These are phyloP conservation scores for Colletotrichum spinosum DNA, from an alignment of 2,329 filamentous ascomycete genomes.

Conservation along the genomic window DNA sequence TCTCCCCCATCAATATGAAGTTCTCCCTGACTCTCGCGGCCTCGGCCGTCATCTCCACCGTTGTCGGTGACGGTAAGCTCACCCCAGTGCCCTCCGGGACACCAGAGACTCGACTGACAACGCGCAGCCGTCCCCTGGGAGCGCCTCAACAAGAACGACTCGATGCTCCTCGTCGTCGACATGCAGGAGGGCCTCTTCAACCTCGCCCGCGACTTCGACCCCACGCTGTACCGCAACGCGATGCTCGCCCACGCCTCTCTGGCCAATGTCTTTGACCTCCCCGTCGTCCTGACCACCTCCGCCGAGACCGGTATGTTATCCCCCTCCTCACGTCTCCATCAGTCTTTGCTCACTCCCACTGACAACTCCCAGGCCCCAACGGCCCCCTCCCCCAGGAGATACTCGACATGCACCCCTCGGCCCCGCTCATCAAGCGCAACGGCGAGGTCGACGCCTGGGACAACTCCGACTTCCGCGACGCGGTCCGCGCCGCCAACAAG, in stretches of 20 bases:
- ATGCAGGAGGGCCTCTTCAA: conserved; percentile 52
- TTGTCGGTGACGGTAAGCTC: conserved; percentile 19
- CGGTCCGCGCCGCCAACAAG: conserved; percentile 73
- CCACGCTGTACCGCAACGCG: conserved; percentile 73
- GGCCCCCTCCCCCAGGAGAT: conserved; percentile 78
- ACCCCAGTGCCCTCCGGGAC: background rate
- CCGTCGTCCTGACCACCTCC: conserved; percentile 77
- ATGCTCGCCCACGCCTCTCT: conserved; percentile 76
- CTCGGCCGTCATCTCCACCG: conserved; percentile 35
- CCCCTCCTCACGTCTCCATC: background rate
- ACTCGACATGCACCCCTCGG: conserved; percentile 72
- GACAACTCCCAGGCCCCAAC: conserved; percentile 67
- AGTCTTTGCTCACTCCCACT: background rate
- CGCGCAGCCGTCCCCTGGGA: conserved; percentile 44
- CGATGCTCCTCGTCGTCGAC: conserved; percentile 51
- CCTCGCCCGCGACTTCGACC: conserved; percentile 72
- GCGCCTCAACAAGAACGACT: conserved; percentile 48
- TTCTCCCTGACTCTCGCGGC: conserved; percentile 33
- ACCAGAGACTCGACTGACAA: conserved; percentile 6
- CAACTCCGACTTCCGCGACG: conserved; percentile 74
- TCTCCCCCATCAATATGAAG: conserved; percentile 28
- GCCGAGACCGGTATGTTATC: conserved; percentile 62
- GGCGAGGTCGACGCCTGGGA: conserved; percentile 85
- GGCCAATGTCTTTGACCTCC: conserved; percentile 74
- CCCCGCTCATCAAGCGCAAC: conserved; percentile 73